Evolutionary conservation across 805 yeast species (phyloP).

Genomic region (Teunomyces pallodes): DNA sequence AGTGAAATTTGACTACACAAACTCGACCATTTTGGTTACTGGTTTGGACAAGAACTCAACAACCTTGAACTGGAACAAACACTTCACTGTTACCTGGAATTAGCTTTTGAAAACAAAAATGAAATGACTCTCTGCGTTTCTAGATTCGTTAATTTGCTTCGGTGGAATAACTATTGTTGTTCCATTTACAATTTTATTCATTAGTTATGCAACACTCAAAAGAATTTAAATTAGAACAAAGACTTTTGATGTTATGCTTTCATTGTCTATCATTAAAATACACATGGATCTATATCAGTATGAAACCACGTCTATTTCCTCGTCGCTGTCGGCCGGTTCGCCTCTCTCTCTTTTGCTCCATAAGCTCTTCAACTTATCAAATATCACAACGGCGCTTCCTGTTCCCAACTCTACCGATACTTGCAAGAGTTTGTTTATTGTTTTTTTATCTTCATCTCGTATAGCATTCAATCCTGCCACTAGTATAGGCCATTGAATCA

Average conservation of each 20-base stretch:
- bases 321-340: constrained; percentile 4
- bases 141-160: neutral
- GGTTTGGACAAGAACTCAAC: constrained; percentile 13
- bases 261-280: neutral
- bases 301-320: constrained; percentile 8
- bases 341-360: constrained; percentile 15
- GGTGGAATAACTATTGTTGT: neutral
- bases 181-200: neutral
- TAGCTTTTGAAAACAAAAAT: neutral
- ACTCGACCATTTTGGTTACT: constrained; percentile 16
- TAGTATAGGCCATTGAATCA: constrained; percentile 24
- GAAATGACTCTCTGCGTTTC: neutral
- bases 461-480: constrained; percentile 20
- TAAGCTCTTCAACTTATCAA: constrained; percentile 10
- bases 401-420: constrained; percentile 14
- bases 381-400: constrained; percentile 17
- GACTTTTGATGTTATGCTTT: neutral
- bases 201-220: no score
- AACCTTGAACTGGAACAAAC: constrained; percentile 12
- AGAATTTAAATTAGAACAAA: no score
- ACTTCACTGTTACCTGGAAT: constrained; percentile 17
- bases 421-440: constrained; percentile 12
- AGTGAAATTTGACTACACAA: constrained; percentile 12
- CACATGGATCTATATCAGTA: neutral
- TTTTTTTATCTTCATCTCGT: constrained; percentile 9